Conservation (phyloP, 768 basidiomycete genomes). For the Lentinula sp. region DNA sequence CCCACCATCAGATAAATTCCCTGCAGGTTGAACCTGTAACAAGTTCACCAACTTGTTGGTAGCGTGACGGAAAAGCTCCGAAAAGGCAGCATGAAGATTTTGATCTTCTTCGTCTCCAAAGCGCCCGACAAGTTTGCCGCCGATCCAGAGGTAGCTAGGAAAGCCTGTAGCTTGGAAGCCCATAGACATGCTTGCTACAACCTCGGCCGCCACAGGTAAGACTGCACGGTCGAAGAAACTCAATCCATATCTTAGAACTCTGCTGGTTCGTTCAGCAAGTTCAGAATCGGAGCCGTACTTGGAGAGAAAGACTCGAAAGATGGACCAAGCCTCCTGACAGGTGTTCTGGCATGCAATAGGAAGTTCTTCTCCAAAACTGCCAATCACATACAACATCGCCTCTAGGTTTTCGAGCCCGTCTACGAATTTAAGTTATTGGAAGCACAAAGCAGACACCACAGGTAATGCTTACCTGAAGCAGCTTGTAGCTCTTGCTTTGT, state of each 20-base stretch:
- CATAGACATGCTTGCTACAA: conserved; percentile 69
- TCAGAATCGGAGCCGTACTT: conserved; percentile 74
- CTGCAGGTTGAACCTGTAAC: conserved; percentile 60
- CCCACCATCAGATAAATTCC: conserved; percentile 86
- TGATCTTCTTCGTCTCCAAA: conserved; percentile 66
- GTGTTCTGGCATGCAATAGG: conserved; percentile 76
- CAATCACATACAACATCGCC: conserved; percentile 81
- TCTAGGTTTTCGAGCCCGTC: conserved; percentile 91
- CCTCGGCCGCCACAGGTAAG: conserved; percentile 60
- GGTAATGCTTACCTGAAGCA: conserved; percentile 54
- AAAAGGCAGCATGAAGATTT: conserved; percentile 49
- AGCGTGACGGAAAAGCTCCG: conserved; percentile 65
- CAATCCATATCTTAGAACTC: conserved; percentile 79
- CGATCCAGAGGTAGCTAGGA: conserved; percentile 91
- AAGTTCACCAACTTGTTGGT: conserved; percentile 66
- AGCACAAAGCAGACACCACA: neutral
- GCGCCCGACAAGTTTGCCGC: conserved; percentile 74
- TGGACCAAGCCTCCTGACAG: conserved; percentile 72
- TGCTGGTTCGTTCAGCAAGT: conserved; percentile 77
- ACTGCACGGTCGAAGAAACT: conserved; percentile 70
- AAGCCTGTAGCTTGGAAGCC: conserved; percentile 78
- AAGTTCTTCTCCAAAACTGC: conserved; percentile 75
- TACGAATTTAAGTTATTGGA: conserved; percentile 18
- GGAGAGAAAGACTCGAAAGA: conserved; percentile 75
- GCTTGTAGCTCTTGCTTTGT: conserved; percentile 68